phyloP scores from a whole-genome alignment of 768 basidiomycete genomes.

The Rhodotorula kratochvilovae region DNA sequence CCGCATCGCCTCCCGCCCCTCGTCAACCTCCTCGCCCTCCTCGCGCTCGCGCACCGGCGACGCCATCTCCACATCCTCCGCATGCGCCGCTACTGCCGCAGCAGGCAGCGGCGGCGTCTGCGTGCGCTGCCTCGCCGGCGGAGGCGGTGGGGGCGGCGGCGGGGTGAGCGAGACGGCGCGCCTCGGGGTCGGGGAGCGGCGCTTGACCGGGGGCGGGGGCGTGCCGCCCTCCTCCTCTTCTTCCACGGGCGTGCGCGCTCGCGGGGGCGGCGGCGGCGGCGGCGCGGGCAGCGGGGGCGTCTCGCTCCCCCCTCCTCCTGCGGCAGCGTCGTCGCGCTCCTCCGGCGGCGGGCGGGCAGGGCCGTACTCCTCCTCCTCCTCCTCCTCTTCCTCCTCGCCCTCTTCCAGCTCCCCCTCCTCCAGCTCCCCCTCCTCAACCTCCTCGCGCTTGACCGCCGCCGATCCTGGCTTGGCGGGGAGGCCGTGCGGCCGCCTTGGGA shows the following conservation, averaged over 20 bases:
- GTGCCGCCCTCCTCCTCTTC: background rate
- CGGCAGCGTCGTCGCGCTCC: background rate
- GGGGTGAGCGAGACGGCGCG: background rate
- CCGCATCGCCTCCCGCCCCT: background rate
- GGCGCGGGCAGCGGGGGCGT: background rate
- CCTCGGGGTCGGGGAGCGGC: background rate
- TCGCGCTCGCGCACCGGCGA: background rate
- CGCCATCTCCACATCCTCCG: background rate
- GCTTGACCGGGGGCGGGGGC: too few relatives aligned
- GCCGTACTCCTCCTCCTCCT: background rate
- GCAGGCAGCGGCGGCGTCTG: background rate
- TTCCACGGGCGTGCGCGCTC: background rate
- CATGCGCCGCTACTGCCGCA: background rate
- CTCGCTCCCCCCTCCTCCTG: background rate
- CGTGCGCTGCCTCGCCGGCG: background rate
- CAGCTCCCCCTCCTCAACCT: background rate
- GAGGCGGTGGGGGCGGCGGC: background rate
- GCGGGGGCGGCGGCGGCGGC: background rate
- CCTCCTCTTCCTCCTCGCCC: background rate
- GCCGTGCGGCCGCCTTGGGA: background rate
- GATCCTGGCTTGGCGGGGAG: background rate
- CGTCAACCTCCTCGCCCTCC: background rate
- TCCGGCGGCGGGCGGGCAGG: too few relatives aligned
- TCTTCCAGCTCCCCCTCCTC: slow-evolving; percentile 6
- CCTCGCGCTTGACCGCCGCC: background rate